Evolutionary conservation across 225 moss, liverwort and hornwort genomes (phyloP).

Genomic region (Ulota crispa): DNA sequence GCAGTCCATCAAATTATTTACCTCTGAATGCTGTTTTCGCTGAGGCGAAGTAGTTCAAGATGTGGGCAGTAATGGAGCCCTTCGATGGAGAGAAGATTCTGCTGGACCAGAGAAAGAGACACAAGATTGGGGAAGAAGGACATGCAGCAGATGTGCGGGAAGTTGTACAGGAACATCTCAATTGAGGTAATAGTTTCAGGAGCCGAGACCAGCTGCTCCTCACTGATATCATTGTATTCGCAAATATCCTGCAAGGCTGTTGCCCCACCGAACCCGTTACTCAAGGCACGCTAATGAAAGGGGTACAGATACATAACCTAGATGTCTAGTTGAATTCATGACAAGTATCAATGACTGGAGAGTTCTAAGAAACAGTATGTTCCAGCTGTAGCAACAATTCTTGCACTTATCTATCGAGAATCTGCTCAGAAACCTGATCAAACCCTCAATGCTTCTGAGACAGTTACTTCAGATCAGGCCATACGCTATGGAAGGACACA

Average conservation of each 20-base stretch:
- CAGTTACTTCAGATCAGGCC: neutral
- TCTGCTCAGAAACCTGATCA: neutral
- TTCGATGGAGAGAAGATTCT: conserved; percentile 82
- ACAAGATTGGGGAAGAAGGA: conserved; percentile 95
- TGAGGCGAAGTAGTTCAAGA: conserved; percentile 83
- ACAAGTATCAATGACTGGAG: neutral
- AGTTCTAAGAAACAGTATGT: neutral
- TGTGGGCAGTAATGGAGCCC: conserved; percentile 92
- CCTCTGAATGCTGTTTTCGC: conserved; percentile 95
- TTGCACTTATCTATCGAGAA: neutral
- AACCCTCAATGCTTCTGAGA: neutral
- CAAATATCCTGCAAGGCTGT: conserved; percentile 97
- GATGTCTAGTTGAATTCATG: neutral
- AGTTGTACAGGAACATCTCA: conserved; percentile 99
- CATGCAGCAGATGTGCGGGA: conserved; percentile 95
- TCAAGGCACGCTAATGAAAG: conserved; percentile 1
- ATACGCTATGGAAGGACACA: conserved; percentile 12
- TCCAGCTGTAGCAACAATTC: conserved; percentile 4
- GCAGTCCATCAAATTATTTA: conserved; percentile 32
- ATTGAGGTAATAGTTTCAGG: conserved; percentile 79
- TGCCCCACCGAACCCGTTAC: conserved; percentile 27
- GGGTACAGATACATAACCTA: neutral
- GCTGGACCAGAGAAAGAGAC: conserved; percentile 91
- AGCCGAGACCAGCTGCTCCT: conserved; percentile 72
- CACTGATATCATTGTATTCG: conserved; percentile 95